Percentiles rank a stretch among this genome's conserved stretches.
These are phyloP conservation scores for Trypanosoma platydactyli DNA, from an alignment of 208 protist species.

Conservation along the genomic window DNA sequence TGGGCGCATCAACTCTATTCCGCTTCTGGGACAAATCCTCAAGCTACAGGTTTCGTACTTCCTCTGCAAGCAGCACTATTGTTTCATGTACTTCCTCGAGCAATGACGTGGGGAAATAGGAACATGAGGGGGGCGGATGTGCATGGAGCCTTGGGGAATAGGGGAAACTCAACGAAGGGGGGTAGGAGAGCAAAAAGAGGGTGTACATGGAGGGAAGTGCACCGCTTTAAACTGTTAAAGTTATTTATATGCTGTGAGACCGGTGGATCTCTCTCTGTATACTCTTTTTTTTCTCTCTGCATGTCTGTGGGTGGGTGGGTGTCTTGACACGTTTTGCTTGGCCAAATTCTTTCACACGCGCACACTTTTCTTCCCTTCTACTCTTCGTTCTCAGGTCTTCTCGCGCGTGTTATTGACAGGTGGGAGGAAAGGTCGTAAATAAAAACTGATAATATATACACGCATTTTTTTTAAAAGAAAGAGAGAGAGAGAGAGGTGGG, in stretches of 20 bases:
- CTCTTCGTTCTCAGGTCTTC: slow-evolving; percentile 12
- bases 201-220: no score
- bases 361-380: not conserved
- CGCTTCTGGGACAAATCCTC: slow-evolving; percentile 63
- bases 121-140: not conserved
- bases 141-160: slow-evolving; percentile 18
- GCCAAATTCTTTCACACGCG: not conserved
- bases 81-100: slow-evolving; percentile 79
- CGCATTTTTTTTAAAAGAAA: not conserved
- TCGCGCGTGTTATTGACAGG: no score
- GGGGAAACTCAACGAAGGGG: not conserved
- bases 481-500: not conserved
- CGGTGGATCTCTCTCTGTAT: not conserved
- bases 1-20: slow-evolving; percentile 72
- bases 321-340: slow-evolving; percentile 8
- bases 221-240: not conserved
- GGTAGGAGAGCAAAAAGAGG: no score
- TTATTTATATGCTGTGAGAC: not conserved
- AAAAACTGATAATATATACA: slow-evolving; percentile 21
- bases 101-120: slow-evolving; percentile 33
- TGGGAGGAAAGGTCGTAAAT: slow-evolving; percentile 13
- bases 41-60: slow-evolving; percentile 67
- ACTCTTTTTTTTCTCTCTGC: slow-evolving; percentile 15
- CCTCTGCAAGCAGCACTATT: slow-evolving; percentile 84
- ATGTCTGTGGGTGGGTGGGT: not conserved